phyloP scores from a whole-genome alignment of 306 rosid genomes.

The Myrica gale region DNA sequence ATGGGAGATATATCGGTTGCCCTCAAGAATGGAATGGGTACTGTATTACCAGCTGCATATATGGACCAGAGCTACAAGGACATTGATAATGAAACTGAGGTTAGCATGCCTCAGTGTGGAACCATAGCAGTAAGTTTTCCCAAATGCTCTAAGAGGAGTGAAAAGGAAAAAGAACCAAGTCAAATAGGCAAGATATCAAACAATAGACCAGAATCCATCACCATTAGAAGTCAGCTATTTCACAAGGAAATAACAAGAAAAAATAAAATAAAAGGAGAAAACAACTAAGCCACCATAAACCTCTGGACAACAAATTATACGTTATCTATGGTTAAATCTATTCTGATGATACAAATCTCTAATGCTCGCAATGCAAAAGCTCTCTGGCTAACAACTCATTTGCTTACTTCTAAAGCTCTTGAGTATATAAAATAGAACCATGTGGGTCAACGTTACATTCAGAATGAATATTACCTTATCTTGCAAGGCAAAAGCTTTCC shows the following conservation, averaged over 20 bases:
- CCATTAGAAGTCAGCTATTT: neutral
- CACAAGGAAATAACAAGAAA: slow-evolving; percentile 11
- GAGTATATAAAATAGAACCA: neutral
- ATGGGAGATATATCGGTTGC: slow-evolving; percentile 98
- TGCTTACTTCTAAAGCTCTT: neutral
- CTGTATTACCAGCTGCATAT: slow-evolving; percentile 97
- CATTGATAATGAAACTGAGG: slow-evolving; percentile 6
- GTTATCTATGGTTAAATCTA: neutral
- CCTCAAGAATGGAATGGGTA: slow-evolving; percentile 95
- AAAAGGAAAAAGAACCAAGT: slow-evolving; percentile 9
- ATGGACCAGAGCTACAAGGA: slow-evolving; percentile 91
- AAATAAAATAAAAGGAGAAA: neutral
- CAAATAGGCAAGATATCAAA: slow-evolving; percentile 3
- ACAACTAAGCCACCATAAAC: neutral
- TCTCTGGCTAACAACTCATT: neutral
- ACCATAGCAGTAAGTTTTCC: slow-evolving; percentile 9
- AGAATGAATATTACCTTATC: slow-evolving; percentile 69
- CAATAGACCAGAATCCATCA: neutral
- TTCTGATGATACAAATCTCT: no score
- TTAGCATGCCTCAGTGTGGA: slow-evolving; percentile 10
- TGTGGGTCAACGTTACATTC: slow-evolving; percentile 14
- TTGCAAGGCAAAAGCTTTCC: slow-evolving; percentile 87
- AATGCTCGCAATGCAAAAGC: neutral
- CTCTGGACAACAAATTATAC: neutral
- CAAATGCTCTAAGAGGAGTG: neutral